Base-by-base conservation (phyloP, 1,284 basidiomycete species). In the Leccinum huronense region DNA sequence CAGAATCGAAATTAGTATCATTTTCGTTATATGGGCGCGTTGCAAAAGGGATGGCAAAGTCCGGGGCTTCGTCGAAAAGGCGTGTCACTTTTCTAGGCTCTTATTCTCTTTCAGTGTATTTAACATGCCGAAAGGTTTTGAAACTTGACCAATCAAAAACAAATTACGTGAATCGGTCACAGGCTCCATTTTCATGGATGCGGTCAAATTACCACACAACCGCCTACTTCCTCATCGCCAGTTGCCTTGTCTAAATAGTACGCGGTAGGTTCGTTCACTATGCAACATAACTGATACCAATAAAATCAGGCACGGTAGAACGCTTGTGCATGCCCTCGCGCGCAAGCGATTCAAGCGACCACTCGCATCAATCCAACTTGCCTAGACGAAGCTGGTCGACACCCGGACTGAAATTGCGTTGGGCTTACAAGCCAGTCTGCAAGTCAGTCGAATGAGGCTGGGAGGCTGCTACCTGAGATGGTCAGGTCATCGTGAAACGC, bases 371-470 rank as follows among this genome's bases (percentile, higher is more conserved):
- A 98, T 97, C 86, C 96, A 99, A 77, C 86, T 95, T 19, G 85
- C 98, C 27, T 96, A 98, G 78, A 97, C 97, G 85, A 99, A 98
- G 79, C 84, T 99, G 19, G 94, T 91, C 2, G 95, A 98, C 69
- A 96, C 96, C 14, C 88, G 92, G 68, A 93, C 90, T 1, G 94
- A 97, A 71, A 86, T 88, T 10, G 85, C 89, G 0, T 80, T 97
- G 14, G 95, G 94, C n/a, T 80, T 96, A 14, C 83, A 90, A 30
- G 93, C 91, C 8, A 88, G 87, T 62, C 75, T 90, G 53, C 90
- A 96, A 79, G 90, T 98, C 5, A 96, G 96, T 1, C 81, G 95
- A 33, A 81, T 97, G 96, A 98, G 69, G 75, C 80, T 57, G 91
- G 89, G 30, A 83, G 82, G 69, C 83, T 91, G 73, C 86, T 89